Percentiles rank a stretch among this genome's conserved stretches.
Evolutionary conservation across 306 rosid species (phyloP).

Genomic region (Benincasa hispida): DNA sequence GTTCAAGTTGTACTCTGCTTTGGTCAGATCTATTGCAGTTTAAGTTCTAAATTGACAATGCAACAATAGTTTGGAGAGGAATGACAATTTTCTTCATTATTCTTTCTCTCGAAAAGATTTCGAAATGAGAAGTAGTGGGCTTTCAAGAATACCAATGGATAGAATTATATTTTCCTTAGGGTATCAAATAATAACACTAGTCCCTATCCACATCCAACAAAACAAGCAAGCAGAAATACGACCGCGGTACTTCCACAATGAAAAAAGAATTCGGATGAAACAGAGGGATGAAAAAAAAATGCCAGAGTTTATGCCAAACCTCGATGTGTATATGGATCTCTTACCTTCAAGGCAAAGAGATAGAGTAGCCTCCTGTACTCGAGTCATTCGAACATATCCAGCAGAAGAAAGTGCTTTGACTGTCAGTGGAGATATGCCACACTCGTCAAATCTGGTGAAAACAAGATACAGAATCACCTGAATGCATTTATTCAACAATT

Average conservation of each 20-base stretch:
- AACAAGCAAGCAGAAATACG: background rate
- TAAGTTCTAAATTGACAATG: background rate
- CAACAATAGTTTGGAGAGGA: background rate
- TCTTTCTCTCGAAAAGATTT: background rate
- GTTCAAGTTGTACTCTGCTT: background rate
- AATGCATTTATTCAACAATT: background rate
- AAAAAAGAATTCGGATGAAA: background rate
- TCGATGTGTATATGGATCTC: constrained; percentile 1
- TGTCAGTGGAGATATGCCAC: constrained; percentile 63
- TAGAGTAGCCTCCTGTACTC: constrained; percentile 73
- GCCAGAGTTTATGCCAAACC: background rate
- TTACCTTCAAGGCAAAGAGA: constrained; percentile 65
- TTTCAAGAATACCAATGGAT: background rate
- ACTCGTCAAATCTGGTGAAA: constrained; percentile 63
- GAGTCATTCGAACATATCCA: constrained; percentile 63
- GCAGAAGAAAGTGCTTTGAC: constrained; percentile 67
- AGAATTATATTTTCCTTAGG: background rate
- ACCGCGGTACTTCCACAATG: background rate
- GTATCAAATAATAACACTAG: background rate
- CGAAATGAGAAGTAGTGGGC: background rate
- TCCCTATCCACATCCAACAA: background rate
- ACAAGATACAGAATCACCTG: constrained; percentile 1
- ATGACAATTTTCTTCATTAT: background rate
- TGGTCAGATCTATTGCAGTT: background rate
- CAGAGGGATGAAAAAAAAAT: background rate